Conservation (phyloP, 2,329 filamentous ascomycete species). For the Aaosphaeria pasadenensis region DNA sequence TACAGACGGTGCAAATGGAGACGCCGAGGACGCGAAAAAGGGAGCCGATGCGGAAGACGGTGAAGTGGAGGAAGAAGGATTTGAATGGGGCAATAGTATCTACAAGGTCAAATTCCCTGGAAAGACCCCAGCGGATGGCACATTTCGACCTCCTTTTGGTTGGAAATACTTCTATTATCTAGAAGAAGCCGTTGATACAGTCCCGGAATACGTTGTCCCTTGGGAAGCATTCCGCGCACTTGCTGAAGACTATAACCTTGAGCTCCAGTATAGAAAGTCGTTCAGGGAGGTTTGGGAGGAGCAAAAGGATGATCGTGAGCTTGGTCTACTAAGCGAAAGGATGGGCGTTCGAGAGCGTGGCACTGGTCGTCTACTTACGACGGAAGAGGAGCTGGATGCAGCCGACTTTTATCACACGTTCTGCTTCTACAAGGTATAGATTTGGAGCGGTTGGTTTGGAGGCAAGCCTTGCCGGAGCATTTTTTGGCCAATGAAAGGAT, state of each 20-base stretch:
- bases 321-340: constrained; percentile 86
- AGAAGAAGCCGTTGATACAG: constrained; percentile 91
- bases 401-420: constrained; percentile 83
- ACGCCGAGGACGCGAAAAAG: constrained; percentile 41
- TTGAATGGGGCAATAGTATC: constrained; percentile 90
- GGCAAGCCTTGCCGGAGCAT: too few species aligned
- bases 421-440: constrained; percentile 89
- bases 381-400: constrained; percentile 87
- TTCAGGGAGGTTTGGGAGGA: constrained; percentile 90
- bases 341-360: constrained; percentile 84
- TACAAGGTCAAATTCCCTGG: constrained; percentile 88
- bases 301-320: constrained; percentile 78
- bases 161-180: constrained; percentile 99
- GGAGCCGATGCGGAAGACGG: constrained; percentile 35
- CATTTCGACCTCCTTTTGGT: constrained; percentile 91
- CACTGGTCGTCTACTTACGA: constrained; percentile 66
- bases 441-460: background rate
- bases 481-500: too few species aligned
- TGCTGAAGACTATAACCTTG: constrained; percentile 94
- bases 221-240: constrained; percentile 97
- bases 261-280: constrained; percentile 87
- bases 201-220: constrained; percentile 95
- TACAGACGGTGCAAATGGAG: constrained; percentile 15
- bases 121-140: constrained; percentile 76
- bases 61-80: constrained; percentile 43